Conservation (phyloP, 2,329 filamentous ascomycete species). For the Clonostachys sp. region DNA sequence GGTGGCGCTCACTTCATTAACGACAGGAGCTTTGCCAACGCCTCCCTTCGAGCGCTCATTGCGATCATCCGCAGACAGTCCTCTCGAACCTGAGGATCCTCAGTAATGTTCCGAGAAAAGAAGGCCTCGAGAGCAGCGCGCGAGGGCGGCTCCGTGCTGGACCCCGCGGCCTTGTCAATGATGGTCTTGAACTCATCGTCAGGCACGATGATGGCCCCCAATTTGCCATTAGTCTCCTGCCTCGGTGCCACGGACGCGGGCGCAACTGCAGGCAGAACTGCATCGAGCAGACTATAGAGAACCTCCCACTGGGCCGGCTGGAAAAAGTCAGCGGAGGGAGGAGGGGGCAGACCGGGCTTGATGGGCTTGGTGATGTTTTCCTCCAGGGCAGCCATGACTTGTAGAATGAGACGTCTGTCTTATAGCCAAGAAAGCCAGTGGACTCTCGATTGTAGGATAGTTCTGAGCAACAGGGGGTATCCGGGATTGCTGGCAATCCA, state of each 20-base stretch:
- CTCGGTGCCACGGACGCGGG: constrained; percentile 16
- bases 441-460: too few species aligned
- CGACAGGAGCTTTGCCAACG: constrained; percentile 31
- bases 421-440: too few species aligned
- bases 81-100: constrained; percentile 47
- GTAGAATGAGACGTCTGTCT: too few species aligned
- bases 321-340: constrained; percentile 29
- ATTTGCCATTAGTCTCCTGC: constrained; percentile 6
- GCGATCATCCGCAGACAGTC: constrained; percentile 38
- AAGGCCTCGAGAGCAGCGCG: constrained; percentile 43
- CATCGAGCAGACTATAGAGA: constrained; percentile 49
- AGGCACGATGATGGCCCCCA: constrained; percentile 33
- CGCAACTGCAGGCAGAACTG: constrained; percentile 55
- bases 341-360: constrained; percentile 13
- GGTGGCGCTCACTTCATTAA: constrained; percentile 35
- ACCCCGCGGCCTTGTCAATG: constrained; percentile 27
- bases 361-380: constrained; percentile 3
- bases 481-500: too few species aligned
- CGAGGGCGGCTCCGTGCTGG: constrained; percentile 10
- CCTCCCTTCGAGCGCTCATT: constrained; percentile 23
- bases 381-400: background rate
- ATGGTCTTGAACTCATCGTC: constrained; percentile 44
- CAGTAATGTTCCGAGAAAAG: constrained; percentile 45
- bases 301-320: constrained; percentile 47
- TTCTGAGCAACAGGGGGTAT: too few species aligned